These are phyloP conservation scores for Cystobasidium onofrii DNA, from an alignment of 768 basidiomycete genomes.

Conservation along the genomic window DNA sequence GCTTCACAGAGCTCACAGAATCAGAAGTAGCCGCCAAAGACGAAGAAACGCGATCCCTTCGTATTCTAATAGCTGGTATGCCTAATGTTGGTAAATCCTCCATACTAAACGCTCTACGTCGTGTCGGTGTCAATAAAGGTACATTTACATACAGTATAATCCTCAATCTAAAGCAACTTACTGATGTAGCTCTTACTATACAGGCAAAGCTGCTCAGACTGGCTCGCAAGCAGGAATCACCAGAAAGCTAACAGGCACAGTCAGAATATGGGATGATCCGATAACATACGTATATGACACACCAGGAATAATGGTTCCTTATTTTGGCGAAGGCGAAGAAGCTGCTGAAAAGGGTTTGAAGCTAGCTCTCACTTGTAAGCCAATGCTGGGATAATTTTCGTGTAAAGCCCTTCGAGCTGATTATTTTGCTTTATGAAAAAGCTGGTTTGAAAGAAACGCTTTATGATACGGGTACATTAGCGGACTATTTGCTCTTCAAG, in stretches of 20 bases:
- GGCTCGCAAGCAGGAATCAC: constrained; percentile 86
- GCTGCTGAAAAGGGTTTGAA: constrained; percentile 89
- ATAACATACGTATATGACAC: constrained; percentile 85
- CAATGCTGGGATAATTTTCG: not conserved
- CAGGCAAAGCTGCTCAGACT: constrained; percentile 80
- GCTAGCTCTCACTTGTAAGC: constrained; percentile 63
- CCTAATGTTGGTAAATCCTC: constrained; percentile 98
- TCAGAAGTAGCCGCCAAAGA: constrained; percentile 38
- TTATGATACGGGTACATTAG: constrained; percentile 74
- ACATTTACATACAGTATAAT: constrained; percentile 44
- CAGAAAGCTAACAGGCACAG: constrained; percentile 72
- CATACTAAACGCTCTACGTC: constrained; percentile 77
- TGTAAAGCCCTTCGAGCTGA: not conserved
- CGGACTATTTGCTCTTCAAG: constrained; percentile 75
- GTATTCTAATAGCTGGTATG: constrained; percentile 93
- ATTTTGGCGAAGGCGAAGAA: constrained; percentile 70
- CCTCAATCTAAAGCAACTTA: not conserved
- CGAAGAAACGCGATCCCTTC: constrained; percentile 52
- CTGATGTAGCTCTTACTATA: constrained; percentile 38
- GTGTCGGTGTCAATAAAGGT: constrained; percentile 80
- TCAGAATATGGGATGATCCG: constrained; percentile 73
- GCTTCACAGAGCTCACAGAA: constrained; percentile 46
- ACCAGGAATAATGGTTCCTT: constrained; percentile 95
- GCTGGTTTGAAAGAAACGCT: constrained; percentile 90
- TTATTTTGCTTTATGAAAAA: constrained; percentile 45